phyloP scores from a whole-genome alignment of 352 stramenopile species.

The Phytophthora podocarpi region DNA sequence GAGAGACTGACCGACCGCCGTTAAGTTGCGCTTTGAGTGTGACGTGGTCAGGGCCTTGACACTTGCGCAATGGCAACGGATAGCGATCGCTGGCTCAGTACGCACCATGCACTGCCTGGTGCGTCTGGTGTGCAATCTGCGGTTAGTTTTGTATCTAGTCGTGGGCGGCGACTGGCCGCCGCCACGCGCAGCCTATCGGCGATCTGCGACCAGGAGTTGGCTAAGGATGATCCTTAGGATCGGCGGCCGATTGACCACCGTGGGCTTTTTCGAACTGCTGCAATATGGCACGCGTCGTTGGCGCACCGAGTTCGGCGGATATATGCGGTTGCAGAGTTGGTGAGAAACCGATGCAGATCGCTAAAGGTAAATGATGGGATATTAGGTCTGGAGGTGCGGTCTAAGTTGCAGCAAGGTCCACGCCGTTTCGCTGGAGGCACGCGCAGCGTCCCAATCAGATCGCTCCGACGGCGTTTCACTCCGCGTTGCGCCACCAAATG shows the following conservation, averaged over 20 bases:
- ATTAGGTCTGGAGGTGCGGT: background rate
- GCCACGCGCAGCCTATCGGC: conserved; percentile 15
- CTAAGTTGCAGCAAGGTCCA: conserved; percentile 1
- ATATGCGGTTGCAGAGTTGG: background rate
- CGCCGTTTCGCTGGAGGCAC: conserved; percentile 15
- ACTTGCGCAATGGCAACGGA: conserved; percentile 14
- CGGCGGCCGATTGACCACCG: conserved; percentile 1
- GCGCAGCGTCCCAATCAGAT: conserved; percentile 30
- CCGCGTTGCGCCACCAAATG: conserved; percentile 1
- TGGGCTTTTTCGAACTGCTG: conserved; percentile 6
- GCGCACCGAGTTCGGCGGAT: background rate
- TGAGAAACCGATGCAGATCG: background rate
- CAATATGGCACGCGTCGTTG: background rate
- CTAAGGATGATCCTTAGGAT: too few relatives aligned
- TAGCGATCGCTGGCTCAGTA: too few relatives aligned
- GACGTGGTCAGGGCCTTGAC: conserved; percentile 14
- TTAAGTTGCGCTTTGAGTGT: conserved; percentile 23
- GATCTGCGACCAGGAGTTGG: conserved; percentile 17
- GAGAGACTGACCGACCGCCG: conserved; percentile 5
- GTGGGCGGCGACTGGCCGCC: conserved; percentile 7
- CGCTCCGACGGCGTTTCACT: conserved; percentile 4
- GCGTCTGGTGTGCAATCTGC: background rate
- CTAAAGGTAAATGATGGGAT: background rate
- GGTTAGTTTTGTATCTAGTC: conserved; percentile 2
- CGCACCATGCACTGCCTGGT: too few relatives aligned